Conservation (phyloP, 352 stramenopile species). For the Phytophthora constricta region DNA sequence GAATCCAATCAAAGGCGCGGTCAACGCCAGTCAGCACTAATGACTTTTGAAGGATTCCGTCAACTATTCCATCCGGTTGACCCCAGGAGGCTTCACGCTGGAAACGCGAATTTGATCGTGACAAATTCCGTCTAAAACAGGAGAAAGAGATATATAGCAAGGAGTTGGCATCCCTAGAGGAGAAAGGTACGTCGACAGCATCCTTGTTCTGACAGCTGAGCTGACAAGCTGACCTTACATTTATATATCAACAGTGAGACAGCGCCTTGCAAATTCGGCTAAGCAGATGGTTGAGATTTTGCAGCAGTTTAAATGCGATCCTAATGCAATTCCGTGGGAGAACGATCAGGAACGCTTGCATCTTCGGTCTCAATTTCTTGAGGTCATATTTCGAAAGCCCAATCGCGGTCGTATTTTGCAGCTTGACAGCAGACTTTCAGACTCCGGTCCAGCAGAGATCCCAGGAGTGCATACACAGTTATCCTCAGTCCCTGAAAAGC, state of each 20-base stretch:
- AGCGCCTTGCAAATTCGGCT: conserved; percentile 71
- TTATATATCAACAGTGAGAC: conserved; percentile 48
- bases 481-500: conserved; percentile 40
- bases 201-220: too few relatives aligned
- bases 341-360: conserved; percentile 52
- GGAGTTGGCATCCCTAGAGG: conserved; percentile 68
- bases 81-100: conserved; percentile 53
- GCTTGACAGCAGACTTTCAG: conserved; percentile 16
- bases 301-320: conserved; percentile 60
- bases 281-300: conserved; percentile 78
- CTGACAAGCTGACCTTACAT: too few relatives aligned
- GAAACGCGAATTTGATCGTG: conserved; percentile 75
- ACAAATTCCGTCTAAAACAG: conserved; percentile 56
- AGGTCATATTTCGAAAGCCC: conserved; percentile 71
- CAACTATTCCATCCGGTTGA: conserved; percentile 72
- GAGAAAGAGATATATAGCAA: conserved; percentile 78
- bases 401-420: conserved; percentile 41
- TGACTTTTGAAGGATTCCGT: conserved; percentile 73
- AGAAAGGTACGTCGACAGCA: conserved; percentile 51
- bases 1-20: conserved; percentile 13
- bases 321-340: conserved; percentile 61
- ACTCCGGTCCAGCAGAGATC: conserved; percentile 4
- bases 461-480: background rate
- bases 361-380: conserved; percentile 56
- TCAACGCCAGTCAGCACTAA: conserved; percentile 25